A percentile compares a stretch with the other conserved stretches of the same genome.
Conservation (phyloP, 176 grass and related monocot genomes). For the Oryza australiensis region DNA sequence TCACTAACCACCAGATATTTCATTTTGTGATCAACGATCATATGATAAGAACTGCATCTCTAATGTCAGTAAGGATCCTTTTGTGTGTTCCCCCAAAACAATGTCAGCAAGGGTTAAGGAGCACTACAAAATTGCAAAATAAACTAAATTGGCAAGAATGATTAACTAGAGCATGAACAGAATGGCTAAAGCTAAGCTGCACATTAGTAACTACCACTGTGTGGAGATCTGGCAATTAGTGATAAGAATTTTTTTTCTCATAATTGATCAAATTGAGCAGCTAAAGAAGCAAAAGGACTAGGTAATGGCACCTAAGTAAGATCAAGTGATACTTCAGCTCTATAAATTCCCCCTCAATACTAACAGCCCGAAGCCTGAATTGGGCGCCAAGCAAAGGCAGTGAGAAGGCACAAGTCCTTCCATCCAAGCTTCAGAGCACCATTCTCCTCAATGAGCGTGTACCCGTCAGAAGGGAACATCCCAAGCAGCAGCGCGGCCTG, state of each 20-base stretch:
- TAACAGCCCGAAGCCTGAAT: conserved; percentile 50
- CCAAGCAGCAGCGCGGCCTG: too few species aligned
- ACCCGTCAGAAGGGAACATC: too few species aligned
- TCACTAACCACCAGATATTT: too few species aligned
- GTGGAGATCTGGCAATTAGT: conserved; percentile 36
- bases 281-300: conserved; percentile 39
- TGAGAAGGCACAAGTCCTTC: too few species aligned
- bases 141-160: not conserved
- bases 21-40: too few species aligned
- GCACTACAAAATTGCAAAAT: not conserved
- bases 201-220: conserved; percentile 29
- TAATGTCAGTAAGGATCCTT: not conserved
- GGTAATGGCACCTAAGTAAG: conserved; percentile 39
- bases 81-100: too few species aligned
- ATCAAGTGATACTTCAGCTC: conserved; percentile 12
- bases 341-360: not conserved
- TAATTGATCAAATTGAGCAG: conserved; percentile 35
- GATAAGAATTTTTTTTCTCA: conserved; percentile 34
- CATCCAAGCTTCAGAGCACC: too few species aligned
- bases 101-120: not conserved
- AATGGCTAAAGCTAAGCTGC: conserved; percentile 3
- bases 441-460: too few species aligned
- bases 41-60: not conserved
- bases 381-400: too few species aligned
- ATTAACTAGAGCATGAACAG: not conserved